Conservation (phyloP, 2,329 filamentous ascomycete genomes). For the Aspergillus sp. region DNA sequence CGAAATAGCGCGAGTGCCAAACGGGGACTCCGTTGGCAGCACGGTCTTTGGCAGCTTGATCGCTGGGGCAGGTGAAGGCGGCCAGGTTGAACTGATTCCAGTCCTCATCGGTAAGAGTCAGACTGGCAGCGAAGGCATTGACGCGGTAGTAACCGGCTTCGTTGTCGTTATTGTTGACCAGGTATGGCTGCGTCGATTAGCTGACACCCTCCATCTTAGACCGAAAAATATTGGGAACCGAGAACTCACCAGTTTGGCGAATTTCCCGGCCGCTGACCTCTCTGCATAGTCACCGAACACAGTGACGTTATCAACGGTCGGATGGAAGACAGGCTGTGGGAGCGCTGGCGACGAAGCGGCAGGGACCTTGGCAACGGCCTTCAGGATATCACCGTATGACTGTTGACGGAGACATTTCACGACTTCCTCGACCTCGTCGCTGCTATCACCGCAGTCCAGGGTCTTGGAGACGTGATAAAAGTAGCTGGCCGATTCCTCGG, state of each 20-base stretch:
- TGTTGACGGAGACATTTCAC: slow-evolving; percentile 42
- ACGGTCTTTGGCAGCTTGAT: slow-evolving; percentile 40
- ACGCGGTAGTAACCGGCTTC: slow-evolving; percentile 52
- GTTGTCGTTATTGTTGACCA: slow-evolving; percentile 47
- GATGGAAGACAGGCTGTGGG: slow-evolving; percentile 40
- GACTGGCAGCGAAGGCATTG: slow-evolving; percentile 41
- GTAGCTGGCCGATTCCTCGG: slow-evolving; percentile 35
- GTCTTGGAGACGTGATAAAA: slow-evolving; percentile 44
- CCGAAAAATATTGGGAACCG: too few species aligned
- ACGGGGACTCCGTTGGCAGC: slow-evolving; percentile 34
- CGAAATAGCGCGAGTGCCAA: slow-evolving; percentile 51
- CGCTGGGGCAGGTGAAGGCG: slow-evolving; percentile 49
- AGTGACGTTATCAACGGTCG: slow-evolving; percentile 40
- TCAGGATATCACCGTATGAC: slow-evolving; percentile 37
- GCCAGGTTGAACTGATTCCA: slow-evolving; percentile 44
- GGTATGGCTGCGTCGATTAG: slow-evolving; percentile 31
- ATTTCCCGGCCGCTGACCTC: slow-evolving; percentile 35
- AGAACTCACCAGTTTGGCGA: slow-evolving; percentile 35
- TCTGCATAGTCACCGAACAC: slow-evolving; percentile 45
- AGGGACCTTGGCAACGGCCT: slow-evolving; percentile 37
- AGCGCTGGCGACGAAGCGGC: slow-evolving; percentile 29
- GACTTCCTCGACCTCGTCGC: slow-evolving; percentile 23
- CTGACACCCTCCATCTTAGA: neutral
- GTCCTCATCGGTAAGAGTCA: slow-evolving; percentile 39
- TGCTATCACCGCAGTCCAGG: slow-evolving; percentile 38